phyloP scores from a whole-genome alignment of 2,329 filamentous ascomycete species.

The Ophiostoma ips region DNA sequence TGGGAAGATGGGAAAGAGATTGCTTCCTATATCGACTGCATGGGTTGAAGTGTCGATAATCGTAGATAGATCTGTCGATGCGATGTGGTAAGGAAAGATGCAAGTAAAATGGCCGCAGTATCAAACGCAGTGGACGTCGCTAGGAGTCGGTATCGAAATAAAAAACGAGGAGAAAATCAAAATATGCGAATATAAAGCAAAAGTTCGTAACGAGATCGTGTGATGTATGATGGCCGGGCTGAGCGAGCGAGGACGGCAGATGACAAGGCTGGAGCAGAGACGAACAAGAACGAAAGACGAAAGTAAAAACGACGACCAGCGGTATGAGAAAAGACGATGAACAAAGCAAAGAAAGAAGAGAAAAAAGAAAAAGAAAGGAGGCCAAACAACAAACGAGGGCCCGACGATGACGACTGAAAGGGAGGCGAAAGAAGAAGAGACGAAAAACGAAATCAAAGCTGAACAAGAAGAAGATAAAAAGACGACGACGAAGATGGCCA shows the following conservation, averaged over 20 bases:
- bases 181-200: background rate
- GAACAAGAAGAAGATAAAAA: too few relatives aligned
- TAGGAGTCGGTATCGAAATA: background rate
- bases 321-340: background rate
- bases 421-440: background rate
- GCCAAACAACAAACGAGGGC: background rate
- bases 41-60: too few relatives aligned
- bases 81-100: background rate
- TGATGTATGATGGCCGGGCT: background rate
- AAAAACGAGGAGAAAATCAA: background rate
- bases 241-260: background rate
- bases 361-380: background rate
- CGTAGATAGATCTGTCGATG: fast-evolving
- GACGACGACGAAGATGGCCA: too few relatives aligned
- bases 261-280: background rate
- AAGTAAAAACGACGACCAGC: conserved; percentile 2
- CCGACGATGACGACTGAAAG: background rate
- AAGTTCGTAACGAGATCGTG: background rate
- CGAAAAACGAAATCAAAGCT: too few relatives aligned
- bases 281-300: background rate
- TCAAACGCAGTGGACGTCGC: conserved; percentile 8
- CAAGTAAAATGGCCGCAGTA: background rate
- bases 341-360: background rate
- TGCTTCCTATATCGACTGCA: conserved; percentile 7
- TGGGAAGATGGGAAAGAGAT: background rate